These are phyloP conservation scores for Zarea fungicola DNA, from an alignment of 2,329 filamentous ascomycete species.

Conservation along the genomic window DNA sequence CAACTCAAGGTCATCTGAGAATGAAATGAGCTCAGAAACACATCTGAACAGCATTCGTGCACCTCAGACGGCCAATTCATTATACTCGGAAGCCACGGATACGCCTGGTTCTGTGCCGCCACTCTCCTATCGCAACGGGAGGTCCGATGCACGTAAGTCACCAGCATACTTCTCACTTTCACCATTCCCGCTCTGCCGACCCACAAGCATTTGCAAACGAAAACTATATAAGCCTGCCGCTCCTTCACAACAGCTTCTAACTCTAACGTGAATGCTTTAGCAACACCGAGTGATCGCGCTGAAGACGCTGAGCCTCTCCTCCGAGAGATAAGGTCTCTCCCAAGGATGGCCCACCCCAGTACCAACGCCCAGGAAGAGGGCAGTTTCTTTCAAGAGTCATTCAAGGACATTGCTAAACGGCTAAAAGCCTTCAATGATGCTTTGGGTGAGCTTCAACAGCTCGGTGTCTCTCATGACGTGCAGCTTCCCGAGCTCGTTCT, in stretches of 20 bases:
- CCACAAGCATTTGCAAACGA: background rate
- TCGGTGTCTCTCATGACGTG: constrained; percentile 67
- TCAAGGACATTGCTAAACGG: constrained; percentile 53
- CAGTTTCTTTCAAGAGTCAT: constrained; percentile 39
- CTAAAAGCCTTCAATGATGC: constrained; percentile 61
- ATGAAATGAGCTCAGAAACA: constrained; percentile 1
- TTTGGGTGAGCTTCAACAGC: constrained; percentile 61
- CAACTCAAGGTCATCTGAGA: constrained; percentile 10
- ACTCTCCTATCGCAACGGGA: constrained; percentile 21
- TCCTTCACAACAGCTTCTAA: background rate
- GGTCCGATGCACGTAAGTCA: constrained; percentile 36
- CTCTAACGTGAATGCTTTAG: constrained; percentile 17
- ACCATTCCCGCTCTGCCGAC: background rate
- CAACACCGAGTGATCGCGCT: constrained; percentile 31
- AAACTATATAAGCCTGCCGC: background rate
- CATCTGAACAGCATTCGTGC: background rate
- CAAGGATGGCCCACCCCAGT: constrained; percentile 17
- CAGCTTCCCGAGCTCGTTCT: constrained; percentile 75
- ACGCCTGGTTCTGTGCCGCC: constrained; percentile 1
- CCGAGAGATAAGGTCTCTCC: constrained; percentile 30
- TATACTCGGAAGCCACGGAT: constrained; percentile 5
- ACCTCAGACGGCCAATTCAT: background rate
- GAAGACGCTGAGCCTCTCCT: constrained; percentile 33
- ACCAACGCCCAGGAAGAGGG: constrained; percentile 27
- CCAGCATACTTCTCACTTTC: background rate